Evolutionary conservation across 257 asterid species (phyloP), one percentile per base, ranked within the genome.

Genomic region (Nicotiana undulata): DNA sequence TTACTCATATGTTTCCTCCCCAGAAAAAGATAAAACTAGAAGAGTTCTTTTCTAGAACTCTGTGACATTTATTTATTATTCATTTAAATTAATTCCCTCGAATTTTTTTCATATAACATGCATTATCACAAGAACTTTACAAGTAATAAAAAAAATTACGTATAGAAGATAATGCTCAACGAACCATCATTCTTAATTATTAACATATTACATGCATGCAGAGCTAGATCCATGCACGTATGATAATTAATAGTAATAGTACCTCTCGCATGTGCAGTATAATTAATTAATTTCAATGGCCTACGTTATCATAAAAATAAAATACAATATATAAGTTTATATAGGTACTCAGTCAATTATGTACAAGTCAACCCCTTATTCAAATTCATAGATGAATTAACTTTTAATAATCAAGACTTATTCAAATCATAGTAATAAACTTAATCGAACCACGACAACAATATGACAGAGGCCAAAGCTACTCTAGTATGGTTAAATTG

Each of bases 371-470:
- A 20, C 18, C 3, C 18, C 28, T 9, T 5, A 40, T 68, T 37
- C 56, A 68, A 68, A 68, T 40, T 20, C 3, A 68, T 40, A 37
- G 58, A 20, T 40, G 3, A 68, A 20, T 16, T 40, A 68, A 11
- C 20, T 68, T 68, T 40, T 40, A 12, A 40, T 68, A 20, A 68
- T 20, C 32, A 40, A 5, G 56, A 68, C 77, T 40, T 68, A 68
- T 40, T 68, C 56, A 68, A 67, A n/a, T 67, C 76, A 68, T 68
- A 37, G 55, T 68, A 68, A 37, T 40, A 68, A n/a, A 68, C 76
- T 4, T 11, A 67, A 67, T 24, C 75, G 9, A 66, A 67, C 76
- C 17, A n/a, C 18, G 1, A 68, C 40, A 37, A 1, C 40, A 28
- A 29, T 29, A 29, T 29, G 32, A 8, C 7, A 34, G 40, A 34